Evolutionary conservation across 2,329 filamentous ascomycete genomes (phyloP).

Genomic region (Colletotrichum spinosum): DNA sequence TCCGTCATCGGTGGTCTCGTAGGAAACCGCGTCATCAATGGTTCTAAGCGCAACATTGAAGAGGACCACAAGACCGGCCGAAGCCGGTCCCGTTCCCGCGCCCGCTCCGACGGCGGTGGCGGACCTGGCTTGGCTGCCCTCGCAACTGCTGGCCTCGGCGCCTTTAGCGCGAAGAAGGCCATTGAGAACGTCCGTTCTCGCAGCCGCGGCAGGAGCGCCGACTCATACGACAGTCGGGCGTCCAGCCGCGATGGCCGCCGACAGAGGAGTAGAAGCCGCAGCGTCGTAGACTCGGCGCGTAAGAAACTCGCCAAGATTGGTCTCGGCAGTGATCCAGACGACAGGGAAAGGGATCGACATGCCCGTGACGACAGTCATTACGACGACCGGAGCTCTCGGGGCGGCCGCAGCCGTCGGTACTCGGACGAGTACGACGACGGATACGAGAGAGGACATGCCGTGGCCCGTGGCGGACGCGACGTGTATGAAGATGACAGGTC

Average conservation of each 20-base stretch:
- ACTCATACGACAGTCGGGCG: slow-evolving; percentile 57
- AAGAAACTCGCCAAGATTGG: slow-evolving; percentile 72
- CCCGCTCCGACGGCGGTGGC: slow-evolving; percentile 64
- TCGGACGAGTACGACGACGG: slow-evolving; percentile 61
- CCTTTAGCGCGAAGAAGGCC: slow-evolving; percentile 71
- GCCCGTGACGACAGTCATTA: slow-evolving; percentile 59
- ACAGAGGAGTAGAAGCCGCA: slow-evolving; percentile 68
- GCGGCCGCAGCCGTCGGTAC: slow-evolving; percentile 51
- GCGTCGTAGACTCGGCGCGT: slow-evolving; percentile 72
- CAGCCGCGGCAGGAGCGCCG: slow-evolving; percentile 62
- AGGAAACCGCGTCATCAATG: slow-evolving; percentile 87
- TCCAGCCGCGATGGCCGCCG: slow-evolving; percentile 35
- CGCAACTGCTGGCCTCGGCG: slow-evolving; percentile 71
- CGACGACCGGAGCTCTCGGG: slow-evolving; percentile 51
- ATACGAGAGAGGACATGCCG: slow-evolving; percentile 50
- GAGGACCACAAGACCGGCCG: slow-evolving; percentile 70
- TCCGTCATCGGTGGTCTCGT: slow-evolving; percentile 90
- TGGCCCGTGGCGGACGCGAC: slow-evolving; percentile 48
- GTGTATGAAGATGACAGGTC: slow-evolving; percentile 61
- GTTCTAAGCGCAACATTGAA: slow-evolving; percentile 75
- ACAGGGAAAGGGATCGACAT: slow-evolving; percentile 49
- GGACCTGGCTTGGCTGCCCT: slow-evolving; percentile 69
- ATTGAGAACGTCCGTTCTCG: slow-evolving; percentile 63
- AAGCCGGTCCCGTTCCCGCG: slow-evolving; percentile 76
- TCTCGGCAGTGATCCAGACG: slow-evolving; percentile 62